Evolutionary conservation across 805 yeast genomes (phyloP), one percentile per base, ranked within the genome.

Genomic region (Starmerella sirachaensis): DNA sequence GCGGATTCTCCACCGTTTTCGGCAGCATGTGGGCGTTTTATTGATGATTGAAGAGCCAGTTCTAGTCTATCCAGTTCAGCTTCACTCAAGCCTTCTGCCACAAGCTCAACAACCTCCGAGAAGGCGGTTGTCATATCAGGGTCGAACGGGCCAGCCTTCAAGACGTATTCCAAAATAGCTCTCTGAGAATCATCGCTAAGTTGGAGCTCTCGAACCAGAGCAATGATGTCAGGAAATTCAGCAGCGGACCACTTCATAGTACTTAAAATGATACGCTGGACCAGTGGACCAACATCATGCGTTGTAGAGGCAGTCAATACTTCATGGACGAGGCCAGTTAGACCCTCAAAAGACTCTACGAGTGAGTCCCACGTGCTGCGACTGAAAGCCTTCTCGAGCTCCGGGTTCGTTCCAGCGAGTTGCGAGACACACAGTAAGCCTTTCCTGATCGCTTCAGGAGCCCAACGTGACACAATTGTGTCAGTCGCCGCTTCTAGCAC

Each of bases 41-140:
- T 58, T 0, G 86, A 75, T 1, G 78, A 68, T 59, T 82, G 80
- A 31, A 83, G 60, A 37, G 69, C 66, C 65, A 84, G 70, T 61
- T 78, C 86, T 20, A 77, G 60, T 4, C 63, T 47, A 20, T 68
- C 73, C 3, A 72, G n/a, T 14, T 36, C 30, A 3, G 30, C n/a
- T 3, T 31, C 11, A 8, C 42, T 5, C 11, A 37, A 32, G n/a
- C n/a, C n/a, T 8, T 21, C 36, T 5, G 24, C 41, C 2, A 31
- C 26, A 3, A 13, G 5, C 33, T 46, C 52, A 19, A 48, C 40
- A 12, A 48, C 19, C 18, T 18, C 27, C 3, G 45, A 44, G 8
- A 43, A 21, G 10, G 39, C 31, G 2, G 44, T 35, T 7, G 29
- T 40, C 20, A 34, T 32, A 6, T 33, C 21, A 10, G 40, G 44